A percentile compares a stretch with the other conserved stretches of the same genome.
Conservation (phyloP, 192 early-diverging fungal genomes). For the Linnemannia hyalina region DNA sequence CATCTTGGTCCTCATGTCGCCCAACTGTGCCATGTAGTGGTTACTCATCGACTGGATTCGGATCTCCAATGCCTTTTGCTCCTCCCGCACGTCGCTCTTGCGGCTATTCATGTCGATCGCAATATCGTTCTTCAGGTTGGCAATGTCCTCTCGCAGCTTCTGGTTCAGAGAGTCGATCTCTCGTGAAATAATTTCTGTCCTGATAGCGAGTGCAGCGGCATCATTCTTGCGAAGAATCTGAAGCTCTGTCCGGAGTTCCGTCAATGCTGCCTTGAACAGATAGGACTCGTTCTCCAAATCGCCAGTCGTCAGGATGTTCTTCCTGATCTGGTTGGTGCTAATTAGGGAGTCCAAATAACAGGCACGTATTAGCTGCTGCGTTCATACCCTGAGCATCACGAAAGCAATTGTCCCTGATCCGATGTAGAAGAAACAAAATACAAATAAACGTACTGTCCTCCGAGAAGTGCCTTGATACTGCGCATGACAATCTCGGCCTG, state of each 20-base stretch:
- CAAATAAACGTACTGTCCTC: conserved; percentile 65
- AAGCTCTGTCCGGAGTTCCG: conserved; percentile 84
- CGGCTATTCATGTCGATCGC: conserved; percentile 92
- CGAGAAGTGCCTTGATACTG: conserved; percentile 75
- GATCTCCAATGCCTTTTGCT: conserved; percentile 83
- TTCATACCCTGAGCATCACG: background rate
- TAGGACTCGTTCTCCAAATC: conserved; percentile 91
- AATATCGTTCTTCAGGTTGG: conserved; percentile 86
- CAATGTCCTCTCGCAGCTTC: conserved; percentile 81
- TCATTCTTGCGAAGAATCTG: conserved; percentile 84
- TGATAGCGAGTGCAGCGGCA: conserved; percentile 78
- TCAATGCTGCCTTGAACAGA: conserved; percentile 84
- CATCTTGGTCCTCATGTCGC: conserved; percentile 88
- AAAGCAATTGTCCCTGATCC: background rate
- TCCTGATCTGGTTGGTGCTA: conserved; percentile 63
- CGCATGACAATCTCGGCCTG: conserved; percentile 86
- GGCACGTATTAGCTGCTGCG: background rate
- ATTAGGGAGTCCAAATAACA: background rate
- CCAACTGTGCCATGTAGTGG: conserved; percentile 84
- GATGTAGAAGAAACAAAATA: background rate
- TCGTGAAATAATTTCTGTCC: conserved; percentile 78
- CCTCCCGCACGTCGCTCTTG: conserved; percentile 84
- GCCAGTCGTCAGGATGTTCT: conserved; percentile 74
- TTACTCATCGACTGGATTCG: conserved; percentile 87
- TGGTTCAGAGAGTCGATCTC: conserved; percentile 85